phyloP scores from a whole-genome alignment of 768 basidiomycete genomes.

The Hebeloma cylindrosporum region DNA sequence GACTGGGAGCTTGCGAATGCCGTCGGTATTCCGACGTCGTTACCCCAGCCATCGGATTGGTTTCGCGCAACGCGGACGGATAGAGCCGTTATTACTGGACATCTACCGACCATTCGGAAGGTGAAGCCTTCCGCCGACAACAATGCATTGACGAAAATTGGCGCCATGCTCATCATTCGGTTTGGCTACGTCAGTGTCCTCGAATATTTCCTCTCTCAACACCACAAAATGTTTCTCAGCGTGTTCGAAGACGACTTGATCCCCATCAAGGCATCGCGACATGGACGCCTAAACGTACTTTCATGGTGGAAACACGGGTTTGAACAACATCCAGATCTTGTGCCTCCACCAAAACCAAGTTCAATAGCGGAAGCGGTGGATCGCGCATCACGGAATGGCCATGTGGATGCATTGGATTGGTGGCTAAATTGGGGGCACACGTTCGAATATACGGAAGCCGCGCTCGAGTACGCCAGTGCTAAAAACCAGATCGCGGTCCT shows the following conservation, averaged over 20 bases:
- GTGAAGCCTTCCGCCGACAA: conserved; percentile 49
- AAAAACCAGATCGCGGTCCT: conserved; percentile 76
- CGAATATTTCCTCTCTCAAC: conserved; percentile 66
- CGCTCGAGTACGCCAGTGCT: conserved; percentile 76
- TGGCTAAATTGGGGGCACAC: conserved; percentile 68
- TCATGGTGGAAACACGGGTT: conserved; percentile 79
- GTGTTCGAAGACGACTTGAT: conserved; percentile 68
- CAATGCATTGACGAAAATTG: conserved; percentile 68
- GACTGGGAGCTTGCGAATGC: conserved; percentile 86
- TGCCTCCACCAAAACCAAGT: conserved; percentile 52
- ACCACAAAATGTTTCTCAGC: conserved; percentile 62
- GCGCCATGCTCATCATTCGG: conserved; percentile 64
- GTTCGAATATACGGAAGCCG: conserved; percentile 76
- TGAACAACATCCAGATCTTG: conserved; percentile 58
- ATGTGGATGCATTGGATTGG: conserved; percentile 77
- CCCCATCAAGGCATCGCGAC: conserved; percentile 73
- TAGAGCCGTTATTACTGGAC: conserved; percentile 67
- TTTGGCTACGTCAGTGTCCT: conserved; percentile 79
- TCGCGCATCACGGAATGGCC: conserved; percentile 75
- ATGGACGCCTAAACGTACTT: conserved; percentile 71
- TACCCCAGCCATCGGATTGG: conserved; percentile 72
- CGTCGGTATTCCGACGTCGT: conserved; percentile 69
- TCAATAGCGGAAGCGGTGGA: conserved; percentile 73
- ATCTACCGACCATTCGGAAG: conserved; percentile 58
- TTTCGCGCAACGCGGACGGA: conserved; percentile 66